phyloP scores from a whole-genome alignment of 345 rosid species.

The Hibiscus trionum region DNA sequence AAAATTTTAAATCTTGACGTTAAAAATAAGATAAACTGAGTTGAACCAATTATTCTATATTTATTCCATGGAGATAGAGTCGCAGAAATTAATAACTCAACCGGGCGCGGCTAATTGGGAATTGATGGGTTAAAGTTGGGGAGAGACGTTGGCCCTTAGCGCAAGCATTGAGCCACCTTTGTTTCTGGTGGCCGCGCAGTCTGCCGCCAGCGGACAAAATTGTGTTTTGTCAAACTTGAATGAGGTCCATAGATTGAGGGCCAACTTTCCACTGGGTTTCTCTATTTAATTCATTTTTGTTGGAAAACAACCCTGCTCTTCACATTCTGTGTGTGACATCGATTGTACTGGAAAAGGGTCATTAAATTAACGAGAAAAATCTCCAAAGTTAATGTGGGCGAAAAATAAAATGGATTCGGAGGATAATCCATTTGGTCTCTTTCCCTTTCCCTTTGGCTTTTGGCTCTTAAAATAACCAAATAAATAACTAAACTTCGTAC shows the following conservation, averaged over 20 bases:
- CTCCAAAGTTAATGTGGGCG: background rate
- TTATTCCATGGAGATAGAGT: background rate
- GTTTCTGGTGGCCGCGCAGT: background rate
- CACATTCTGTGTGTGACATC: slow-evolving; percentile 10
- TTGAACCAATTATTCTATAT: too few relatives aligned
- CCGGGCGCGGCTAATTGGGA: slow-evolving; percentile 32
- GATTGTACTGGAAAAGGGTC: slow-evolving; percentile 10
- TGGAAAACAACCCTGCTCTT: slow-evolving; percentile 9
- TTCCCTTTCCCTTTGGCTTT: background rate
- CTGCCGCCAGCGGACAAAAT: slow-evolving; percentile 9
- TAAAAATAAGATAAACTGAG: too few relatives aligned
- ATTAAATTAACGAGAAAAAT: background rate
- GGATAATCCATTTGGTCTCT: background rate
- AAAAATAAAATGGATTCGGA: background rate
- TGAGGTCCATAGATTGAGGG: slow-evolving; percentile 15
- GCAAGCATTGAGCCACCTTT: slow-evolving; percentile 38
- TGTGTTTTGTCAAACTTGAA: slow-evolving; percentile 15
- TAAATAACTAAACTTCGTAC: background rate
- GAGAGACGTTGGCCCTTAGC: slow-evolving; percentile 37
- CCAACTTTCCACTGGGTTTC: background rate
- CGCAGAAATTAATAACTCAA: slow-evolving; percentile 3
- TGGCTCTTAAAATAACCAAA: background rate
- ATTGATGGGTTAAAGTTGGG: background rate
- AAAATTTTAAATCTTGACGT: too few relatives aligned
- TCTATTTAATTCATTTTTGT: background rate